phyloP scores from a whole-genome alignment of 2,329 filamentous ascomycete genomes.

The Mariannaea sp. region DNA sequence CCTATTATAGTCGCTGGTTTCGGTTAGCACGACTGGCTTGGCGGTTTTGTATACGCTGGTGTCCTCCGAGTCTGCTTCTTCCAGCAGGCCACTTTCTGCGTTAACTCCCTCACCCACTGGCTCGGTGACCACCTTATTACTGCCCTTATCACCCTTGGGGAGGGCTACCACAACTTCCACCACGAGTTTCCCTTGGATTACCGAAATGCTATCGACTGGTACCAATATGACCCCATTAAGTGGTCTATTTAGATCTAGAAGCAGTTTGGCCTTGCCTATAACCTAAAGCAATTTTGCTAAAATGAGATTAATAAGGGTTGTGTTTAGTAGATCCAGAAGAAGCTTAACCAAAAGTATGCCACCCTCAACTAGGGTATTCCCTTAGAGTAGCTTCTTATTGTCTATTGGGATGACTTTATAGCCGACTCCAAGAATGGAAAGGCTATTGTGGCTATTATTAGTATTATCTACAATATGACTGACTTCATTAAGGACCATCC shows the following conservation, averaged over 20 bases:
- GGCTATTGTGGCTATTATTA: conserved; percentile 76
- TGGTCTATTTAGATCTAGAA: conserved; percentile 87
- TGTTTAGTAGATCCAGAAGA: conserved; percentile 88
- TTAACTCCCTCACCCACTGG: conserved; percentile 91
- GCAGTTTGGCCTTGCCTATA: conserved; percentile 79
- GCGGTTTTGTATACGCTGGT: conserved; percentile 82
- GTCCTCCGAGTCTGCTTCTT: conserved; percentile 88
- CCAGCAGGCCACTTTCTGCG: conserved; percentile 90
- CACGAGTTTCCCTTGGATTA: conserved; percentile 94
- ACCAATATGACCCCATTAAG: conserved; percentile 90
- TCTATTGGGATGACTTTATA: conserved; percentile 85
- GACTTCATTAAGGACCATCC: conserved; percentile 88
- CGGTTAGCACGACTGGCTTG: conserved; percentile 78
- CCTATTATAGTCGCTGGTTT: conserved; percentile 77
- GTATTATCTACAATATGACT: conserved; percentile 83
- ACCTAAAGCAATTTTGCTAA: conserved; percentile 87
- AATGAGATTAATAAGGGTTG: conserved; percentile 94
- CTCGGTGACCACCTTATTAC: conserved; percentile 88
- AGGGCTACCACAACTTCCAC: conserved; percentile 95
- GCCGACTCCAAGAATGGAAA: conserved; percentile 76
- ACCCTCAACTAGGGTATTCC: conserved; percentile 85
- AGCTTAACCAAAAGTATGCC: conserved; percentile 83
- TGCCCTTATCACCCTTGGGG: conserved; percentile 81
- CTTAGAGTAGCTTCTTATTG: conserved; percentile 81
- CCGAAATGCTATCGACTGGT: conserved; percentile 89